Evolutionary conservation across 2,329 filamentous ascomycete genomes (phyloP).

Genomic region (Cryphonectria nitschkei): DNA sequence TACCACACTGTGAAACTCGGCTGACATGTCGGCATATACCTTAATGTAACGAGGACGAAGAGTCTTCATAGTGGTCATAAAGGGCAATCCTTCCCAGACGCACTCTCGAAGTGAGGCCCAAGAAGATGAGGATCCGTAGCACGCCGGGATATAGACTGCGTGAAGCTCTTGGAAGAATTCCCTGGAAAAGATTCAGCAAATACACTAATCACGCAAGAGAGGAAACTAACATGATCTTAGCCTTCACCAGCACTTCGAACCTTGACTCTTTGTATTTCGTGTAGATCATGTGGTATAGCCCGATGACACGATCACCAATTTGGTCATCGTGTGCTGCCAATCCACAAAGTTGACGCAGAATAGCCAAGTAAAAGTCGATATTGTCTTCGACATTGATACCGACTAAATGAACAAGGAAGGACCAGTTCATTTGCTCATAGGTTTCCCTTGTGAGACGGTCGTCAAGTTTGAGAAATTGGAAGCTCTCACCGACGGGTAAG

Average conservation of each 20-base stretch:
- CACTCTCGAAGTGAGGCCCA: background rate
- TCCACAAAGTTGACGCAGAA: background rate
- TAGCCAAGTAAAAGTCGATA: background rate
- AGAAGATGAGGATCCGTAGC: background rate
- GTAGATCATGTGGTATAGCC: background rate
- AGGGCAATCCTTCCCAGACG: background rate
- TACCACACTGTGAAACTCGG: background rate
- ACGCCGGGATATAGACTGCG: background rate
- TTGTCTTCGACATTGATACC: background rate
- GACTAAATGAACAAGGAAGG: background rate
- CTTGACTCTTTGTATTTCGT: background rate
- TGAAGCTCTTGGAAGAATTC: background rate
- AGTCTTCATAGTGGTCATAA: background rate
- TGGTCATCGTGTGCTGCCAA: background rate
- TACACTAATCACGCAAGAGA: background rate
- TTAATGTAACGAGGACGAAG: background rate
- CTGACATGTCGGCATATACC: background rate
- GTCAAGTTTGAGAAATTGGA: background rate
- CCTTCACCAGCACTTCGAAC: background rate
- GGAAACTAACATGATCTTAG: background rate
- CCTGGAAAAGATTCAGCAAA: background rate
- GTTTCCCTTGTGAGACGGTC: background rate
- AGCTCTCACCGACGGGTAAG: background rate
- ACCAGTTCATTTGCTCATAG: background rate
- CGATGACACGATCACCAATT: background rate